phyloP scores from a whole-genome alignment of 345 rosid genomes.

The Draba incana region DNA sequence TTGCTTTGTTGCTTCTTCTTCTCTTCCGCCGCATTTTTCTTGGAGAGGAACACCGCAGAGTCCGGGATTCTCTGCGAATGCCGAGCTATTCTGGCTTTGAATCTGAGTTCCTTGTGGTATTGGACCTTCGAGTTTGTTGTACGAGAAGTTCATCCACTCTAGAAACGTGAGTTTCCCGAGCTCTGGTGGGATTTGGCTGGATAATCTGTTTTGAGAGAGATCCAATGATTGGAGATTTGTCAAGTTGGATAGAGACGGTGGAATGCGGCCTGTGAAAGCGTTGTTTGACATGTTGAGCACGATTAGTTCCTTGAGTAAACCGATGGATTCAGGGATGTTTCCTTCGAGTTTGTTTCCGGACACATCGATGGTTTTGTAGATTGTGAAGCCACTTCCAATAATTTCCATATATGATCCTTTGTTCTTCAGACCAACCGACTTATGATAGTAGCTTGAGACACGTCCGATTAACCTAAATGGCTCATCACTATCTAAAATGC shows the following conservation, averaged over 20 bases:
- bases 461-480: not conserved
- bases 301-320: not conserved
- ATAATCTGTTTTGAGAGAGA: conserved; percentile 18
- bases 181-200: conserved; percentile 4
- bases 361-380: conserved; percentile 19
- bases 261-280: conserved; percentile 18
- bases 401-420: not conserved
- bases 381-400: not conserved
- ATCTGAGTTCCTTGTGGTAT: conserved; percentile 35
- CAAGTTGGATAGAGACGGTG: not conserved
- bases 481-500: not conserved
- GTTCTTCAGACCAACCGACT: not conserved
- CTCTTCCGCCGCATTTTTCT: not conserved
- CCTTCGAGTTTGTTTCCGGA: conserved; percentile 2
- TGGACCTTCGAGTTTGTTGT: conserved; percentile 32
- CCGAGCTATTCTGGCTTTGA: conserved; percentile 24
- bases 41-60: conserved; percentile 27
- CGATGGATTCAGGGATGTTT: not conserved
- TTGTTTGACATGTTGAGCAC: conserved; percentile 29
- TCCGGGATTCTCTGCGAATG: not conserved
- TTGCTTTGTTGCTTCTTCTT: conserved; percentile 9
- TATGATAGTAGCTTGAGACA: conserved; percentile 5
- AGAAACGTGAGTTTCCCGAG: conserved; percentile 5
- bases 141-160: conserved; percentile 23
- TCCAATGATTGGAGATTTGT: conserved; percentile 29